A percentile compares a stretch with the other conserved stretches of the same genome.
These are phyloP conservation scores for Trypanosoma melophagium DNA, from an alignment of 208 protist species.

Conservation along the genomic window DNA sequence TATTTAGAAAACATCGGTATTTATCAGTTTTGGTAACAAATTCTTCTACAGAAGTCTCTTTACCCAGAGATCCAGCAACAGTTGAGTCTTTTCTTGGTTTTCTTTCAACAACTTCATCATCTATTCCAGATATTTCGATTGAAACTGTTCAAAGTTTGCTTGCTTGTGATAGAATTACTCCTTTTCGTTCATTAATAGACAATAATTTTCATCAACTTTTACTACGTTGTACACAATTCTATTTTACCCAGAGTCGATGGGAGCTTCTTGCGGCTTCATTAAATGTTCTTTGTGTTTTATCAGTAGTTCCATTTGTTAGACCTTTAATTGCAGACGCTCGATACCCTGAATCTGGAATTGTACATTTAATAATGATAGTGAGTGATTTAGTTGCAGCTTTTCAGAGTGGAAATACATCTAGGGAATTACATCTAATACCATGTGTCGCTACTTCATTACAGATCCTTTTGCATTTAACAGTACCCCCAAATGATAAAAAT, in stretches of 20 bases:
- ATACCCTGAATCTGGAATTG: slow-evolving; percentile 70
- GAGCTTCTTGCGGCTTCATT: slow-evolving; percentile 71
- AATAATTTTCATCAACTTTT: slow-evolving; percentile 69
- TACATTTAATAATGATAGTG: slow-evolving; percentile 76
- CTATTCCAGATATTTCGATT: slow-evolving; percentile 61
- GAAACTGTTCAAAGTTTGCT: slow-evolving; percentile 82
- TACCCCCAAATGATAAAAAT: slow-evolving; percentile 56
- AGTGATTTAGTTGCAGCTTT: slow-evolving; percentile 62
- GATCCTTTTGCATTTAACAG: slow-evolving; percentile 71
- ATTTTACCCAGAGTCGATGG: slow-evolving; percentile 79
- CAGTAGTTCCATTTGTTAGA: slow-evolving; percentile 71
- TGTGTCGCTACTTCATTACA: slow-evolving; percentile 69
- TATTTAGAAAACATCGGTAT: slow-evolving; percentile 80
- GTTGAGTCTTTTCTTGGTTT: slow-evolving; percentile 74
- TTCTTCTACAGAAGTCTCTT: slow-evolving; percentile 51
- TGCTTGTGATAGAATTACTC: slow-evolving; percentile 51
- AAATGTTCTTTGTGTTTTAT: slow-evolving; percentile 70
- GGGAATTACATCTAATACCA: slow-evolving; percentile 73
- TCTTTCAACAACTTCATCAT: slow-evolving; percentile 46
- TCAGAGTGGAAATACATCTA: slow-evolving; percentile 57
- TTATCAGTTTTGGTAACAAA: slow-evolving; percentile 73
- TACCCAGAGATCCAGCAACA: slow-evolving; percentile 67
- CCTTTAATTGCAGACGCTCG: slow-evolving; percentile 64
- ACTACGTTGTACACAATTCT: slow-evolving; percentile 73
- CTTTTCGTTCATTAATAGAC: slow-evolving; percentile 60